Percentiles rank a stretch among this genome's conserved stretches.
Evolutionary conservation across 208 protist species (phyloP).

Genomic region (Leishmania gerbilli): DNA sequence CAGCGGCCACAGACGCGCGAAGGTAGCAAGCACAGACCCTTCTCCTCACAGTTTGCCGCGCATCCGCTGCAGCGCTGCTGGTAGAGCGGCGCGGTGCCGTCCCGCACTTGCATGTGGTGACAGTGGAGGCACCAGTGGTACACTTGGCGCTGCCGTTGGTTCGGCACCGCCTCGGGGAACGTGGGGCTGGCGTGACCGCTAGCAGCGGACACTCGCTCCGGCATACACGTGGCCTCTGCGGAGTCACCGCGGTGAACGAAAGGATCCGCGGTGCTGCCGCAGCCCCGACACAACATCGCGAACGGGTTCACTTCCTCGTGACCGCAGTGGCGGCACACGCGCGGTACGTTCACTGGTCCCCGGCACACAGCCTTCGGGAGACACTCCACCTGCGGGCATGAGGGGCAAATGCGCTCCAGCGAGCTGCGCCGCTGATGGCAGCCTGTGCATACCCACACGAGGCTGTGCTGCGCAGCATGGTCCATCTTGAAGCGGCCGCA

Average conservation of each 20-base stretch:
- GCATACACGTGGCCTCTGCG: neutral
- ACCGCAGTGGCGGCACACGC: conserved; percentile 41
- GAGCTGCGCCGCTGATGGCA: conserved; percentile 71
- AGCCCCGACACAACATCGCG: conserved; percentile 22
- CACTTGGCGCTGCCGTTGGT: neutral
- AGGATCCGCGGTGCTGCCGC: conserved; percentile 21
- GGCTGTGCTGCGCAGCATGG: conserved; percentile 42
- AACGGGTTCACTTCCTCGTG: conserved; percentile 49
- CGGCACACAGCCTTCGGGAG: conserved; percentile 50
- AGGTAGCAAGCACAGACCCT: conserved; percentile 9
- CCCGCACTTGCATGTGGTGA: conserved; percentile 10
- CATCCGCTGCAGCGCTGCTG: conserved; percentile 18
- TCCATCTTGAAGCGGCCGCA: conserved; percentile 57
- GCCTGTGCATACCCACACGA: conserved; percentile 70
- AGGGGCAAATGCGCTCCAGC: conserved; percentile 75
- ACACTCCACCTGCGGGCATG: conserved; percentile 84
- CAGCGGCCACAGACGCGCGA: conserved; percentile 30
- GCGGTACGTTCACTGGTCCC: conserved; percentile 7
- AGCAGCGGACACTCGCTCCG: neutral
- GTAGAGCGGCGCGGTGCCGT: neutral
- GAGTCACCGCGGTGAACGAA: neutral
- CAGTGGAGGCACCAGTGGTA: conserved; percentile 27
- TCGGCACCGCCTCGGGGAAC: neutral
- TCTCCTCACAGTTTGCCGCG: conserved; percentile 16
- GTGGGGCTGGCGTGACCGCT: neutral